Evolutionary conservation across 2,329 filamentous ascomycete species (phyloP), one percentile per base, ranked within the genome.

Genomic region (Fusarium longipes): DNA sequence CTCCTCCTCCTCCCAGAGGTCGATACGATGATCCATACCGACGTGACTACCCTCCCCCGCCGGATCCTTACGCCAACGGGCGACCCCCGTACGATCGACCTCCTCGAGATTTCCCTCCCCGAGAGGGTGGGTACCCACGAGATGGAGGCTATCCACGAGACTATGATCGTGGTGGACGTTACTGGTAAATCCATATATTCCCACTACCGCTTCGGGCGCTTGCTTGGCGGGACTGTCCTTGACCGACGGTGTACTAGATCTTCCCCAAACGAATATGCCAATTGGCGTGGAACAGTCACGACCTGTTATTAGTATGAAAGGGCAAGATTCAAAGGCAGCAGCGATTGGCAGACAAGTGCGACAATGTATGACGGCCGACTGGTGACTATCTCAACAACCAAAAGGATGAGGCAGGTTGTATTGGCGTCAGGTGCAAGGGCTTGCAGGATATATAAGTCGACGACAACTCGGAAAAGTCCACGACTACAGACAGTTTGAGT

Each of bases 11-110:
- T 54, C 88, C 89, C 67, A 87, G 91, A 65, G 84, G 86, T 69
- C 83, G 91, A 59, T 92, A 91, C 74, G 91, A 93, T 59, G 93
- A 96, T 73, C 90, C 91, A 29, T 96, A 95, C 80, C 86, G 88
- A 70, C 83, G 89, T 68, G 87, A 91, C 75, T 86, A 91, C 74
- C 86, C 89, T 67, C 87, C 88, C 47, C 84, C 89, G 54, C 85
- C 88, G 48, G 87, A 89, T 60, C 86, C 87, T 45, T 90, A 90
- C 71, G 81, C 79, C 70, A 86, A 85, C 67, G 85, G 84, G 42
- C 82, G 86, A 40, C 79, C 78, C 27, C 83, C 85, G 5, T 89
- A 89, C 67, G 86, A 88, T 54, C 84, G 86, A 18, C 83, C 83
- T 32, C 80, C 84, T 10, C 80, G 84, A 39, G 85, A 86, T 49